Evolutionary conservation across 345 rosid genomes (phyloP).

Genomic region (Eucalyptus albens): DNA sequence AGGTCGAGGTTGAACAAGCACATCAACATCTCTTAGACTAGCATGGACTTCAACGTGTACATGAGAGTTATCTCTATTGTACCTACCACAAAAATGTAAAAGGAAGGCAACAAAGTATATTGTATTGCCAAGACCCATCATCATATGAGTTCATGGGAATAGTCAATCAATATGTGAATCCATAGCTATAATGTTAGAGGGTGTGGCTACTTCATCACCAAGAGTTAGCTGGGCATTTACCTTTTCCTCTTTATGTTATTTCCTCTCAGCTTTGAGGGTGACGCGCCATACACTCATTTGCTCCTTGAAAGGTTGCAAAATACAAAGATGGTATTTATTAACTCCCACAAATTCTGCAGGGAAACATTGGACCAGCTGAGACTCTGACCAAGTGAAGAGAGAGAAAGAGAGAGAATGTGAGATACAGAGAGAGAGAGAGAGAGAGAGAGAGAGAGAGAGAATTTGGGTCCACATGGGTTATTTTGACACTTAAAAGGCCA

Average conservation of each 20-base stretch:
- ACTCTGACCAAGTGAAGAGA: slow-evolving; percentile 1
- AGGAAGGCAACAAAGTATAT: not conserved
- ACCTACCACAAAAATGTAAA: not conserved
- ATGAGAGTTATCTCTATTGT: not conserved
- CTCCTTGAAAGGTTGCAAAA: not conserved
- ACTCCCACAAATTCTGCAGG: not conserved
- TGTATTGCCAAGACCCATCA: not conserved
- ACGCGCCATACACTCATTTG: not conserved
- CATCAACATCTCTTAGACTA: not conserved
- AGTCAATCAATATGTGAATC: not conserved
- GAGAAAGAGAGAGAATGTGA: not conserved
- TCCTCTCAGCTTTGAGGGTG: not conserved
- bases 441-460: not conserved
- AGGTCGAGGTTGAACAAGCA: not conserved
- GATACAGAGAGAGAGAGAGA: not conserved
- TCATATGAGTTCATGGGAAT: not conserved
- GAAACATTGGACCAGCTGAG: slow-evolving; percentile 3
- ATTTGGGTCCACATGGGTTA: slow-evolving; percentile 6
- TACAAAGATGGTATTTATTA: not conserved
- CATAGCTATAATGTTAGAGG: not conserved
- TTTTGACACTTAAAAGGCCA: slow-evolving; percentile 2
- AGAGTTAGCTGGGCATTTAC: not conserved
- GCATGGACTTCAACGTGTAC: not conserved
- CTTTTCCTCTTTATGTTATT: not conserved
- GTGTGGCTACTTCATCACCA: not conserved